Evolutionary conservation across 345 rosid species (phyloP), one percentile per base, ranked within the genome.

Genomic region (Pugionium dolabratum): DNA sequence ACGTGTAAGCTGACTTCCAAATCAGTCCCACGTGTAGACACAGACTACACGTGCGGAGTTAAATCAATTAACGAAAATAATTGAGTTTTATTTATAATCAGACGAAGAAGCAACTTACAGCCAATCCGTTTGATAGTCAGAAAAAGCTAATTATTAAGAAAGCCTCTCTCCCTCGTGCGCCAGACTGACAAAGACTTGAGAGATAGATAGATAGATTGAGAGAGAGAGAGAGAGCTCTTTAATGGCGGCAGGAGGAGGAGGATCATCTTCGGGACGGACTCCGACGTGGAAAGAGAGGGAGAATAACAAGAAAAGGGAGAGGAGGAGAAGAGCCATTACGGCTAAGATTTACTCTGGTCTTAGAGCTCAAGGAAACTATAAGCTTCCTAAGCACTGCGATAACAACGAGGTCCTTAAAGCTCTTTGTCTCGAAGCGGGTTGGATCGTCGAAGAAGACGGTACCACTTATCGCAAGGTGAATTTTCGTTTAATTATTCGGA

Each of bases 271-370:
- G 2, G 89, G 91, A 69, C 76, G 98, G 59, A 78, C 86, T 64
- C 97, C 98, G 72, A 87, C 98, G 2, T 90, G 96, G 96, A 90
- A 85, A 74, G 98, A 93, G 75, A 81, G 98, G 7, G 98, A 93
- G 82, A 93, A 93, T 65, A 93, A 93, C 64, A 82, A 86, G 87
- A 85, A 90, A 71, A 83, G 98, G 25, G 98, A 93, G 69, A 74
- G 98, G 67, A 79, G 97, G 64, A 80, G 98, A 73, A 86, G 98
- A 68, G 97, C 98, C 25, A 82, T 86, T 41, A 95, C 98, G 9
- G 97, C 97, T 6, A 93, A 93, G 87, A 86, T 93, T 48, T 93
- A 79, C 77, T 1, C 96, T 1, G 97, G 98, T 1, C 87, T 93
- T 27, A 75, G 98, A 46, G 85, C 95, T 76, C 94, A 90, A 73